Base-by-base conservation (phyloP, 306 rosid species). In the Quillaja saponaria region DNA sequence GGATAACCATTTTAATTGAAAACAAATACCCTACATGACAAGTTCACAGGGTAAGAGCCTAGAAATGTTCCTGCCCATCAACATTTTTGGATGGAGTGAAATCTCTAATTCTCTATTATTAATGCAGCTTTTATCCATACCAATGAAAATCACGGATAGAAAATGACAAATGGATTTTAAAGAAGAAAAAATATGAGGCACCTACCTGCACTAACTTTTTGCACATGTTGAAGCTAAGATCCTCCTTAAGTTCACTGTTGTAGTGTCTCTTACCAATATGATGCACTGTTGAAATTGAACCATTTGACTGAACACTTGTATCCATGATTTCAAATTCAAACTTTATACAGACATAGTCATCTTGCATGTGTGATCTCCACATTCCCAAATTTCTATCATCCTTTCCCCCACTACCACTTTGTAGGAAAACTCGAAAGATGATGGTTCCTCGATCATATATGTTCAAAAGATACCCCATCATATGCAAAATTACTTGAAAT, bases 401-500 rank as follows among this genome's bases (percentile, higher is more conserved):
- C 55, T 49, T 85, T 11, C 78, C 66, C n/a, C 74, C 81, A 50
- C 56, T 19, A 51, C 53, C 66, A 58, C 61, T 81, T 38, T 64
- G 80, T 44, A 33, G 48, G 15, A 49, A 71, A 45, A 80, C 86
- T 35, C 76, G 76, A 63, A 88, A 83, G 56, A 41, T 31, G 69
- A 83, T 72, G 25, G 63, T 71, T 54, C 76, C 73, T 59, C 81
- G 64, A 0, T 71, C 64, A 60, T 74, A 34, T n/a, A 67, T 28
- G 67, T 72, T 77, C 66, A 85, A 58, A 14, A 88, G 78, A 71
- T 77, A 72, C 12, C 92, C 94, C 45, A 83, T 73, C 81, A 88
- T 79, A 60, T 85, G 96, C 78, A 88, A 58, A 58, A 88, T 81
- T 33, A 88, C 88, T 76, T 83, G 94, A 64, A 88, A 88, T 37